Evolutionary conservation across 177 flowering plant genomes (phyloP).

Genomic region (Tripterygium wilfordii): DNA sequence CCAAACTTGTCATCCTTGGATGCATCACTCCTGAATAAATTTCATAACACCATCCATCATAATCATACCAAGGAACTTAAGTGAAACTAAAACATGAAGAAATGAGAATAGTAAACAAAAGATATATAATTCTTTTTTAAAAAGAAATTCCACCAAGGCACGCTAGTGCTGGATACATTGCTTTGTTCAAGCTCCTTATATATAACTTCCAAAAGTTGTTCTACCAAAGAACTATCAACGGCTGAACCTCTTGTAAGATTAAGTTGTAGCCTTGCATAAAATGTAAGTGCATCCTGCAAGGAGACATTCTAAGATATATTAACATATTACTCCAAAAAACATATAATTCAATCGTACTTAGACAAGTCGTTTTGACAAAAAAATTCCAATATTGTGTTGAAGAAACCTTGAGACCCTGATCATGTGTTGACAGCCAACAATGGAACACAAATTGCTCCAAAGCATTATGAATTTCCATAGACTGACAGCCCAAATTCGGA

Average conservation of each 20-base stretch:
- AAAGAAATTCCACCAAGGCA: slow-evolving; percentile 33
- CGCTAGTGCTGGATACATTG: slow-evolving; percentile 21
- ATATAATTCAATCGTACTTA: no score
- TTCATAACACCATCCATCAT: slow-evolving; percentile 8
- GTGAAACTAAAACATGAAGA: neutral
- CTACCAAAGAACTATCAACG: slow-evolving; percentile 52
- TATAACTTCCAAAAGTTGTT: slow-evolving; percentile 70
- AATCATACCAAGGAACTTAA: neutral
- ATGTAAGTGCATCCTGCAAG: slow-evolving; percentile 61
- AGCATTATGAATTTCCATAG: slow-evolving; percentile 70
- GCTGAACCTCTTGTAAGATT: slow-evolving; percentile 47
- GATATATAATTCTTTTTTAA: no score
- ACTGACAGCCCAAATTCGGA: slow-evolving; percentile 65
- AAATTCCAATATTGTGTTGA: neutral
- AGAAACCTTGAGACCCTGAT: slow-evolving; percentile 69
- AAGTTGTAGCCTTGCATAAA: slow-evolving; percentile 74
- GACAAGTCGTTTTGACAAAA: no score
- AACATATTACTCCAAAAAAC: neutral
- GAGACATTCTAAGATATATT: neutral
- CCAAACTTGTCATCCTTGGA: slow-evolving; percentile 68
- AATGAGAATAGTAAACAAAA: no score
- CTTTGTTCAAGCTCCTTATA: slow-evolving; percentile 77
- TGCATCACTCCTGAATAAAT: slow-evolving; percentile 48
- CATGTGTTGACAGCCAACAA: slow-evolving; percentile 71
- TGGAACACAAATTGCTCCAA: slow-evolving; percentile 62